Conservation (phyloP, 73 alveolate species). For the Paramecium bursaria region DNA sequence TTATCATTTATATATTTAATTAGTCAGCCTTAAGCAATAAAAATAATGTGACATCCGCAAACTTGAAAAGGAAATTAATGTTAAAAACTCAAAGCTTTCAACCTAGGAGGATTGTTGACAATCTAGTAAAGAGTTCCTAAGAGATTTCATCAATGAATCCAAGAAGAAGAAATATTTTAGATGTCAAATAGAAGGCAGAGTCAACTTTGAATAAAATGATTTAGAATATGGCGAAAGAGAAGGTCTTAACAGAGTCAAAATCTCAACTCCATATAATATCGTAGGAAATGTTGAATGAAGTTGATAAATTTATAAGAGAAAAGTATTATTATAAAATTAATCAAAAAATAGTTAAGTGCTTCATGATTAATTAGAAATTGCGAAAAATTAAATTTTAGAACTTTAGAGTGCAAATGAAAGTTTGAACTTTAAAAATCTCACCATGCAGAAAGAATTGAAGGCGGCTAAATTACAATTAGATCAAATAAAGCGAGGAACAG, state of each 20-base stretch:
- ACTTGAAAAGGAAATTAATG: conserved; percentile 3
- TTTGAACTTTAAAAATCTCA: conserved; percentile 10
- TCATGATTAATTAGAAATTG: conserved; percentile 29
- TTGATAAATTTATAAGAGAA: conserved; percentile 60
- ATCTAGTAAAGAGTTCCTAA: conserved; percentile 17
- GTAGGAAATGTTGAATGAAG: background rate
- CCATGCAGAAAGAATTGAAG: conserved; percentile 16
- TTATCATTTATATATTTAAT: background rate
- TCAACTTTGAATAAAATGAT: conserved; percentile 16
- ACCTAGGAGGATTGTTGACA: conserved; percentile 39
- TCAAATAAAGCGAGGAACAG: conserved; percentile 31
- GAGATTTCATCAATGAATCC: conserved; percentile 58
- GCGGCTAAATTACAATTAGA: background rate
- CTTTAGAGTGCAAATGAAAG: conserved; percentile 56
- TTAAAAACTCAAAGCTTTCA: conserved; percentile 33
- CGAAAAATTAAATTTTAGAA: conserved; percentile 40
- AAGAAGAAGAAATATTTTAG: conserved; percentile 27
- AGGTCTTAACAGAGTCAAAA: conserved; percentile 20
- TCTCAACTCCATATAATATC: background rate
- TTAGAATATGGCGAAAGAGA: conserved; percentile 41
- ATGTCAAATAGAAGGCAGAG: conserved; percentile 49
- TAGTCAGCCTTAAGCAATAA: conserved; percentile 31
- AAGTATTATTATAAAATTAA: background rate
- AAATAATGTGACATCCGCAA: background rate
- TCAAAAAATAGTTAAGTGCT: conserved; percentile 1